Base-by-base conservation (phyloP, 495 filamentous ascomycete genomes). In the Podospora pseudoanserina region DNA sequence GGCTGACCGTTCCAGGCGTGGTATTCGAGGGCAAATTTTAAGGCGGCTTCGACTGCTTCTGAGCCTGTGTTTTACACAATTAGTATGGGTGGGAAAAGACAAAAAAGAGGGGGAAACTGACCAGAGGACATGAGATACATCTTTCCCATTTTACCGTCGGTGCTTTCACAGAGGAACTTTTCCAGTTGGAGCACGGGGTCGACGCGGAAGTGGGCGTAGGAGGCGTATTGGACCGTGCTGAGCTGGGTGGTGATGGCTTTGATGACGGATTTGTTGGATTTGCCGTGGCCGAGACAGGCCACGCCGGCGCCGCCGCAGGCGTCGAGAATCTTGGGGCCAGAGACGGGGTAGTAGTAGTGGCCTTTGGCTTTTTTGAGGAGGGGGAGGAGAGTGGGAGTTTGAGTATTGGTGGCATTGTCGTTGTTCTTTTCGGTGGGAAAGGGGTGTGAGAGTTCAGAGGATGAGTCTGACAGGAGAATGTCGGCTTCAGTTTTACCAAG, bases 1-100 rank as follows among this genome's bases (percentile, higher is more conserved):
- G 71, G 67, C 30, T 77, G 70, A 53, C 63, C 65, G 5, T 69
- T 71, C 77, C 89, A 87, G 18, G 83, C 74, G 70, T 81, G 87
- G 71, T 85, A 91, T 70, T 92, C 89, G 7, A 86, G 79, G 20
- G 86, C 82, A 3, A 91, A 72, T 70, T 92, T 92, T 59, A 92
- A 74, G 9, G 89, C 86, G 5, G 87, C 86, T 71, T 93, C 90
- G 63, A 90, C 83, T 7, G 90, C 89, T 79, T 93, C 90, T 44
- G 86, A 89, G 4, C 90, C 89, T 89, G 68, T 57, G 30, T n/a
- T 11, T n/a, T 65, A 23, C n/a, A 44, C 7, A 60, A 27, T n/a
- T 4, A 59, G 34, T 53, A 30, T 9, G 39, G 39, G 7, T 49
- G 39, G 5, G 39, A n/a, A 23, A 49, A 16, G 23, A n/a, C 32